phyloP scores from a whole-genome alignment of 352 stramenopile species.

The Phytophthora pini region DNA sequence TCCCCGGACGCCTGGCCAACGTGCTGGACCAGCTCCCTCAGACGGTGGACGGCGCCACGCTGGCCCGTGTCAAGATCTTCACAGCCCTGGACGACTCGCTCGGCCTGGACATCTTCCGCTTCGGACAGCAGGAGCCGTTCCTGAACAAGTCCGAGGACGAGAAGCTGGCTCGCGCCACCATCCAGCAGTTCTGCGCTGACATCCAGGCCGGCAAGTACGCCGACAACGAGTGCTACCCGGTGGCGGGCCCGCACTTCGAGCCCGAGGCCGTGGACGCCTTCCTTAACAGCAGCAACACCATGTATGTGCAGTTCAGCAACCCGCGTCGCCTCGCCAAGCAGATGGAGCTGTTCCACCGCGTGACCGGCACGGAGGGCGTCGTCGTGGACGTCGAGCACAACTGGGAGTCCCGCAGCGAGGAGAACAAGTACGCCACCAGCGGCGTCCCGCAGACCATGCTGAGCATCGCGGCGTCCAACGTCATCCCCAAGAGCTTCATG shows the following conservation, averaged over 20 bases:
- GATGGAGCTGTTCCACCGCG: conserved; percentile 70
- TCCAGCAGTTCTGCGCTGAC: conserved; percentile 79
- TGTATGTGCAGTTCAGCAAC: conserved; percentile 87
- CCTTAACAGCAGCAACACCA: conserved; percentile 75
- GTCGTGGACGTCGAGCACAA: conserved; percentile 82
- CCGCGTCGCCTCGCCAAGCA: conserved; percentile 74
- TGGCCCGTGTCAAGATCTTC: conserved; percentile 92
- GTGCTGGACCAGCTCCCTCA: conserved; percentile 76
- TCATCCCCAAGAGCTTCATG: conserved; percentile 84
- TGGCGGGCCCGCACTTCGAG: conserved; percentile 62
- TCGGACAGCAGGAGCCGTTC: conserved; percentile 80
- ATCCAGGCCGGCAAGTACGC: conserved; percentile 81
- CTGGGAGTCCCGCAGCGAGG: conserved; percentile 79
- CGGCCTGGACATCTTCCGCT: conserved; percentile 89
- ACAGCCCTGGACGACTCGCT: conserved; percentile 86
- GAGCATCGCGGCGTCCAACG: conserved; percentile 83
- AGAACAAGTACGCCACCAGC: conserved; percentile 78
- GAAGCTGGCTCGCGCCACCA: conserved; percentile 55
- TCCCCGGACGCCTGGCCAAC: conserved; percentile 71
- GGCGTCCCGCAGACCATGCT: conserved; percentile 79
- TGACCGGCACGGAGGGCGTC: conserved; percentile 80
- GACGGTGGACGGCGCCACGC: conserved; percentile 62
- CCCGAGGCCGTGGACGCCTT: conserved; percentile 71
- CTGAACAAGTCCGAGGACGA: conserved; percentile 64
- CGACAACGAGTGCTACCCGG: conserved; percentile 59